Base-by-base conservation (phyloP, 1,139 yeast species). In the Pichia sp. region DNA sequence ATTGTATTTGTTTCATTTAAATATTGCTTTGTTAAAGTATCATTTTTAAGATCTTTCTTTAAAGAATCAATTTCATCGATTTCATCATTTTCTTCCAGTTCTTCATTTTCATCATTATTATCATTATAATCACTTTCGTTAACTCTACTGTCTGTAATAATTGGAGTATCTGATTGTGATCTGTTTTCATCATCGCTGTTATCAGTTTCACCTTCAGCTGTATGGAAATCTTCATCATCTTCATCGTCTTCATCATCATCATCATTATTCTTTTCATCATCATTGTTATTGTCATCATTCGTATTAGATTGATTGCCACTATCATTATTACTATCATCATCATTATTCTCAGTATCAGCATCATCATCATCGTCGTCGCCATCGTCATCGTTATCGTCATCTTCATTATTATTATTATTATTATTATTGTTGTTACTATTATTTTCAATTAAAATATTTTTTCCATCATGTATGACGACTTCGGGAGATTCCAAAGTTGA, bases 31-130 rank as follows among this genome's bases (percentile, higher is more conserved):
- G 42, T 45, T 34, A 40, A 45, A 22, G 47, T 12, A 33, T 55
- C 63, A 34, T 51, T 51, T 38, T 55, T 53, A 20, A 53, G 59
- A 40, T 70, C 74, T 30, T 55, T 58, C 46, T 64, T 67, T 36
- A 70, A 54, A 22, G 50, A 50, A 39, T 50, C 52, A 6, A 41
- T 29, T 6, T 33, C 62, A 34, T 52, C 58, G 23, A 57, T 58
- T 7, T 55, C 60, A 29, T 57, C 63, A 25, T 54, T 63, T 7
- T 34, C 43, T 25, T 35, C 43, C 5, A 41, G 30, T 10, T 31
- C 62, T 30, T 50, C 45, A 12, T n/a, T n/a, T 24, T 31, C 41
- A 22, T 39, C 41, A 3, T 43, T 39, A 24, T 35, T 35, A 20
- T 30, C 37, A 60, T 12, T 58, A 56, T 54, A 20, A 10, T 34